phyloP scores from a whole-genome alignment of 257 asterid genomes.

The Fraxinus excelsior region DNA sequence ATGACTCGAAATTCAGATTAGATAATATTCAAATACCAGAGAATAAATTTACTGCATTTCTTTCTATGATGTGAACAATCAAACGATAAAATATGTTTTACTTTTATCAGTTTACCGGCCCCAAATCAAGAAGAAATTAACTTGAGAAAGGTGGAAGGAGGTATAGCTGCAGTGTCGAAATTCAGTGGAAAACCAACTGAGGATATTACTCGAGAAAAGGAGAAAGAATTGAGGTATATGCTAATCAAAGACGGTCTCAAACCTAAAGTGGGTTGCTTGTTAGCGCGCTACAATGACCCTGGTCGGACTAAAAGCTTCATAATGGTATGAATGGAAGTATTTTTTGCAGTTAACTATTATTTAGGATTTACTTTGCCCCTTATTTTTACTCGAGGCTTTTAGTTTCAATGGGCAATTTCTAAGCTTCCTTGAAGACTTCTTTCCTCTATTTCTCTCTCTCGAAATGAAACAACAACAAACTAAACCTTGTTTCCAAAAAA shows the following conservation, averaged over 20 bases:
- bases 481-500: neutral
- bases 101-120: slow-evolving; percentile 64
- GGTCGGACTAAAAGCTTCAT: slow-evolving; percentile 73
- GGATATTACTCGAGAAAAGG: slow-evolving; percentile 63
- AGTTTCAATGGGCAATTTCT: no score
- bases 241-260: slow-evolving; percentile 58
- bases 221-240: slow-evolving; percentile 47
- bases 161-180: slow-evolving; percentile 72
- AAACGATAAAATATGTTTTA: neutral
- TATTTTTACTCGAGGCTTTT: no score
- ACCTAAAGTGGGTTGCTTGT: slow-evolving; percentile 61
- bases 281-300: slow-evolving; percentile 94
- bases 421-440: no score
- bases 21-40: neutral
- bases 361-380: neutral
- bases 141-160: slow-evolving; percentile 73
- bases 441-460: no score
- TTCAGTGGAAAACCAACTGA: slow-evolving; percentile 88
- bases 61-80: slow-evolving; percentile 13
- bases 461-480: neutral
- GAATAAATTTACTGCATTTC: neutral
- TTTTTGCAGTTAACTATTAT: neutral
- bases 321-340: slow-evolving; percentile 47
- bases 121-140: slow-evolving; percentile 65
- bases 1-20: neutral